Evolutionary conservation across 371 early-diverging fungal species (phyloP), one percentile per base, ranked within the genome.

Genomic region (Rhizomucor miehei): DNA sequence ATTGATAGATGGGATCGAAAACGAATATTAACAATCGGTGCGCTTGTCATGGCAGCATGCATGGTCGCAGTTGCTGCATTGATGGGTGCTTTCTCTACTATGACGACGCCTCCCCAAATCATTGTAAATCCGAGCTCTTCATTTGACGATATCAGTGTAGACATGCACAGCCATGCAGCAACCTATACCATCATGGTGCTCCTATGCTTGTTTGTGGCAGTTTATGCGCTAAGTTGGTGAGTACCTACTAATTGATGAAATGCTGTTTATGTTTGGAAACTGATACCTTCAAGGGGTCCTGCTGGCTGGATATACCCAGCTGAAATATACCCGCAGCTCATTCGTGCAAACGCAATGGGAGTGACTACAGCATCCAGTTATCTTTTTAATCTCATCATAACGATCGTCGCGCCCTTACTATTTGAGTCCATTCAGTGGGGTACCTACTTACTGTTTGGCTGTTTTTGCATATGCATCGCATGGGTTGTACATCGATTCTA

Each of bases 281-380:
- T 19, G 19, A 41, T 12, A 19, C 41, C 16, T 19, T 44, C 35
- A 35, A 45, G 91, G 92, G 93, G 93, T 10, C 93, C 94, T 17
- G 77, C 90, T 44, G 90, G 87, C 24, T 95, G 94, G 95, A 85
- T 89, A 57, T 90, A 90, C 68, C 92, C 91, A 34, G 81, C 91
- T 25, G 95, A 95, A 66, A 89, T 89, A 56, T 89, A 79, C 67
- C 87, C 89, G 11, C 75, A 80, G 51, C 76, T 79, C 39, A 69
- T 85, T 50, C 83, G 86, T 44, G 81, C 89, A 55, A 91, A 90
- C 73, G 93, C 87, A 44, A 84, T 89, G 60, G 89, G 87, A 44
- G 59, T 91, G 24, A 85, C 89, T 36, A 93, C 95, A 19, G 84
- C 90, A 9, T 75, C 91, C 60, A 93, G 89, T 75, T 91, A 91